Conservation (phyloP, 768 basidiomycete genomes). For the Amanita fuliginea region DNA sequence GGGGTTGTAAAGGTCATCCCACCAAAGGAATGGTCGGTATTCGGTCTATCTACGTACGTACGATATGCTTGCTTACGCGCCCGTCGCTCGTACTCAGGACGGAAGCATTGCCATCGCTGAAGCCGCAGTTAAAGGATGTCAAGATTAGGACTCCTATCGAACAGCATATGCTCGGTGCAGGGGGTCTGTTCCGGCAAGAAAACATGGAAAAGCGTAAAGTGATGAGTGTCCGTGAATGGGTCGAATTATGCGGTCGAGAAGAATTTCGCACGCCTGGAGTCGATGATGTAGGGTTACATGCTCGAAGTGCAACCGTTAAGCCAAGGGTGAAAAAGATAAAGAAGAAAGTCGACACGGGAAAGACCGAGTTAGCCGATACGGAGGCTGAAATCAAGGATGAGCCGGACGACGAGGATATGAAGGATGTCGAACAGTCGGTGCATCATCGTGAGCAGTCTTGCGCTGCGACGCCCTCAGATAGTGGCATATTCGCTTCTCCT, state of each 20-base stretch:
- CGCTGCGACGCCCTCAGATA: constrained; percentile 33
- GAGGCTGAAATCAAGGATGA: constrained; percentile 37
- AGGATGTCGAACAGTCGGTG: constrained; percentile 11
- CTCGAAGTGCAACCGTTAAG: constrained; percentile 23
- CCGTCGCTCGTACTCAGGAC: constrained; percentile 32
- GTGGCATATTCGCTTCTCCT: constrained; percentile 17
- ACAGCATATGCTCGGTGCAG: constrained; percentile 81
- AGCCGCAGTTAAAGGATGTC: constrained; percentile 58
- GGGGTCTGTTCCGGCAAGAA: constrained; percentile 81
- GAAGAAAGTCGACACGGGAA: constrained; percentile 27
- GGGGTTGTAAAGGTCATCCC: constrained; percentile 97
- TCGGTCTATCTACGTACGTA: constrained; percentile 11
- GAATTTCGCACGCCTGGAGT: constrained; percentile 68
- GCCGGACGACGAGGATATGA: constrained; percentile 23
- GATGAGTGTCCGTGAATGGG: constrained; percentile 86
- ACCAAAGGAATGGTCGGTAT: constrained; percentile 80
- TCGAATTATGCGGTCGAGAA: constrained; percentile 60
- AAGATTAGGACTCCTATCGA: constrained; percentile 88
- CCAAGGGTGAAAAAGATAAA: constrained; percentile 27
- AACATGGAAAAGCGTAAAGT: constrained; percentile 82
- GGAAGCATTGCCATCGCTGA: constrained; percentile 59
- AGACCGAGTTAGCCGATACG: constrained; percentile 28
- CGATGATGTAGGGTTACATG: constrained; percentile 51
- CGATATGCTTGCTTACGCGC: constrained; percentile 16
- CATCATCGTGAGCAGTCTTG: constrained; percentile 13